phyloP scores from a whole-genome alignment of 371 early-diverging fungal species.

The Choanephora cucurbitarum region DNA sequence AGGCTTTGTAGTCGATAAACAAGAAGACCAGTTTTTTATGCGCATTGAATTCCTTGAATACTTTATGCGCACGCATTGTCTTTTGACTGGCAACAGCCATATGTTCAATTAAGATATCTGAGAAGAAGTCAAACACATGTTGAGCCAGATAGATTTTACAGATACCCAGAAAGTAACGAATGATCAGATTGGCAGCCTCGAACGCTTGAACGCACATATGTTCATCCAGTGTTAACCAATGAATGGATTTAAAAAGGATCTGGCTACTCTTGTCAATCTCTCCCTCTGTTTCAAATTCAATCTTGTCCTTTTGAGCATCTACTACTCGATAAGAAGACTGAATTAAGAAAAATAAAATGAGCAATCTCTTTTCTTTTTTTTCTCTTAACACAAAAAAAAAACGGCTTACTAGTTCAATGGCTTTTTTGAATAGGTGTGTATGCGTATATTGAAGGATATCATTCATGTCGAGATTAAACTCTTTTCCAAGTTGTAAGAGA shows the following conservation, averaged over 20 bases:
- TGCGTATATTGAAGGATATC: conserved; percentile 10
- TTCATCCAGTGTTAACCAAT: conserved; percentile 13
- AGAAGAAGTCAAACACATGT: conserved; percentile 2
- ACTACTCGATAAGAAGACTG: neutral
- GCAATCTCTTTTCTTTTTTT: no score
- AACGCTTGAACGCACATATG: conserved; percentile 2
- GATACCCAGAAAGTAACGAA: conserved; percentile 7
- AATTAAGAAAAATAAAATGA: no score
- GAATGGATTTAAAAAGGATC: conserved; percentile 3
- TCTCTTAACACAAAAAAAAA: no score
- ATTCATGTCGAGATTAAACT: conserved; percentile 17
- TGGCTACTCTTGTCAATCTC: neutral
- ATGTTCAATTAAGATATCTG: neutral
- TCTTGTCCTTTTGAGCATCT: neutral
- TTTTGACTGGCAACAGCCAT: neutral
- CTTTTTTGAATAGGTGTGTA: conserved; percentile 12
- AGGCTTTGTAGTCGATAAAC: neutral
- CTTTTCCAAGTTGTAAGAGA: conserved; percentile 22
- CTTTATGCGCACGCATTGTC: neutral
- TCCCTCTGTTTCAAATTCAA: neutral
- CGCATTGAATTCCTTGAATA: conserved; percentile 4
- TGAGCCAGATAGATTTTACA: conserved; percentile 12
- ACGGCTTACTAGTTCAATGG: neutral
- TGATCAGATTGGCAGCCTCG: conserved; percentile 10
- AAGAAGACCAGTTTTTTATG: conserved; percentile 4